phyloP scores from a whole-genome alignment of 2,329 filamentous ascomycete genomes.

The Diaporthe batatas region DNA sequence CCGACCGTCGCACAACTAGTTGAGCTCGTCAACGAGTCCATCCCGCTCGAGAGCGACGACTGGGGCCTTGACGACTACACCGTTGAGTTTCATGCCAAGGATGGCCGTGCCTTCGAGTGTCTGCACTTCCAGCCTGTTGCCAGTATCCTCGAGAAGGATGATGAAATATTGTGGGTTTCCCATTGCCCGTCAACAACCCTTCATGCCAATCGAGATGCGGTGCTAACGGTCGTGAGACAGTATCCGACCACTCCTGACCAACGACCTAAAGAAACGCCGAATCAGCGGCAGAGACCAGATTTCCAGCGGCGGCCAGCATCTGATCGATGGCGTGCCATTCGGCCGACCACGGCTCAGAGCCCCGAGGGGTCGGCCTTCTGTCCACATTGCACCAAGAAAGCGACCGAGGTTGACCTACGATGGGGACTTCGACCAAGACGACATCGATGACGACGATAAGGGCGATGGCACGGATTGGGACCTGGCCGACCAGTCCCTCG shows the following conservation, averaged over 20 bases:
- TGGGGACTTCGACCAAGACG: slow-evolving; percentile 56
- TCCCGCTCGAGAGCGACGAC: slow-evolving; percentile 82
- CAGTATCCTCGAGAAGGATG: slow-evolving; percentile 82
- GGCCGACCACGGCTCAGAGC: slow-evolving; percentile 77
- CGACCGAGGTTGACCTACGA: slow-evolving; percentile 66
- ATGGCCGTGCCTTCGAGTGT: slow-evolving; percentile 81
- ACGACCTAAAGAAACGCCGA: slow-evolving; percentile 79
- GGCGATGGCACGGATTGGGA: slow-evolving; percentile 53
- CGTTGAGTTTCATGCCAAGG: slow-evolving; percentile 75
- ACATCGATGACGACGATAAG: slow-evolving; percentile 54
- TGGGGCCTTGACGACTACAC: slow-evolving; percentile 94
- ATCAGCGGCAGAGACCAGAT: slow-evolving; percentile 87
- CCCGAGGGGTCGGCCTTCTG: slow-evolving; percentile 71
- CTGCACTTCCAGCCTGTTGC: slow-evolving; percentile 84
- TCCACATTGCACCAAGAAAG: slow-evolving; percentile 82
- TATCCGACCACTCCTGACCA: slow-evolving; percentile 81
- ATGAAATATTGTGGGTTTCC: slow-evolving; percentile 79
- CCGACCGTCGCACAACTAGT: slow-evolving; percentile 83
- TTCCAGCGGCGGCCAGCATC: slow-evolving; percentile 79
- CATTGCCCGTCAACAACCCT: background rate
- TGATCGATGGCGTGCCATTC: slow-evolving; percentile 89
- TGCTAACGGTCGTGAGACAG: slow-evolving; percentile 56
- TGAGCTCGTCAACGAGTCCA: slow-evolving; percentile 80
- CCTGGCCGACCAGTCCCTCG: slow-evolving; percentile 48
- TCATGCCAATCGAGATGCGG: background rate